These are phyloP conservation scores for Camelina laxa DNA, from an alignment of 345 rosid species.

Conservation along the genomic window DNA sequence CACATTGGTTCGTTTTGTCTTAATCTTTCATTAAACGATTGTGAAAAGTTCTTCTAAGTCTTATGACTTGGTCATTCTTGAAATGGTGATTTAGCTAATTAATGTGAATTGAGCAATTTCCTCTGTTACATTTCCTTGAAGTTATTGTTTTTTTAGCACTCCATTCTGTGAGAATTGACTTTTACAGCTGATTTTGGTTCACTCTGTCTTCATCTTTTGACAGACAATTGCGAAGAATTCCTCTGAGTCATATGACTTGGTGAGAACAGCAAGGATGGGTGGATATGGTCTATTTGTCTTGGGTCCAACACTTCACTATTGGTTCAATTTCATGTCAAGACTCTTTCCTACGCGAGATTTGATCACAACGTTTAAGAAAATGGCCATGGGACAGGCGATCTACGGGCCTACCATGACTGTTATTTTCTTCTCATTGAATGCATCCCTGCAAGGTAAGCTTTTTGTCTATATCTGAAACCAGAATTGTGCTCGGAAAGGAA, in stretches of 20 bases:
- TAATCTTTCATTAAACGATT: no score
- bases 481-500: background rate
- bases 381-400: conserved; percentile 70
- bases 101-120: background rate
- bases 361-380: conserved; percentile 76
- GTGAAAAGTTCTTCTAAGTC: no score
- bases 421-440: conserved; percentile 74
- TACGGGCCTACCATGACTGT: conserved; percentile 82
- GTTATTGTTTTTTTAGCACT: background rate
- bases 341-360: conserved; percentile 70
- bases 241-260: conserved; percentile 66
- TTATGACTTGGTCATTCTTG: background rate
- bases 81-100: background rate
- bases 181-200: background rate
- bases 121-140: background rate
- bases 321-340: conserved; percentile 81
- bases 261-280: conserved; percentile 78
- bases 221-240: conserved; percentile 54
- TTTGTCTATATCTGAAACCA: background rate
- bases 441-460: conserved; percentile 67
- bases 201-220: background rate
- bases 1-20: no score
- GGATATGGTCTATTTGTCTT: conserved; percentile 74
- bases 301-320: conserved; percentile 81
- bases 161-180: background rate